These are phyloP conservation scores for Blastomyces silverae DNA, from an alignment of 2,329 filamentous ascomycete genomes.

Conservation along the genomic window DNA sequence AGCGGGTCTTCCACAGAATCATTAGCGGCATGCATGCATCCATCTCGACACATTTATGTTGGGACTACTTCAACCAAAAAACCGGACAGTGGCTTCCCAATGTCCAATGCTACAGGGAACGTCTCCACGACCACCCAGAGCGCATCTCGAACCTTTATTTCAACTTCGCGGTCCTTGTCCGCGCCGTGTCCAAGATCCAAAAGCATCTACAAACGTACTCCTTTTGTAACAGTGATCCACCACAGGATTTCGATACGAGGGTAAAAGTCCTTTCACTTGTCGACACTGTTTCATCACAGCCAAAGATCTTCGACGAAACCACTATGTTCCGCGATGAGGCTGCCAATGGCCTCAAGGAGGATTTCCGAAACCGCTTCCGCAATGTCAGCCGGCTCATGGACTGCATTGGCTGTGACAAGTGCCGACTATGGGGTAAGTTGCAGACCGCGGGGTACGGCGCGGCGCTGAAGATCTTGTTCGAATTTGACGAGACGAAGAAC, in stretches of 20 bases:
- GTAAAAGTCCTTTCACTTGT: constrained; percentile 73
- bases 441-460: constrained; percentile 93
- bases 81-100: constrained; percentile 93
- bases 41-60: constrained; percentile 93
- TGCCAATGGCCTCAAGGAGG: constrained; percentile 75
- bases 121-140: constrained; percentile 79
- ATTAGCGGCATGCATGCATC: constrained; percentile 97
- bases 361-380: constrained; percentile 94
- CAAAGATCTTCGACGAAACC: constrained; percentile 85
- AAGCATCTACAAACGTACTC: constrained; percentile 77
- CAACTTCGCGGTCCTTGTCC: constrained; percentile 93
- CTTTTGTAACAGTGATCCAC: constrained; percentile 80
- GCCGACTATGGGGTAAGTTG: constrained; percentile 93
- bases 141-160: constrained; percentile 97
- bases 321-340: constrained; percentile 76
- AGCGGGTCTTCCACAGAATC: constrained; percentile 95
- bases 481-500: constrained; percentile 66
- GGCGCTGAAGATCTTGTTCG: constrained; percentile 90
- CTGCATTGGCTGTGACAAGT: constrained; percentile 98
- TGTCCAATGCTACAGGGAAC: constrained; percentile 74
- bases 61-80: constrained; percentile 90
- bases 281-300: constrained; percentile 57
- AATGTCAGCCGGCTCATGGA: constrained; percentile 98
- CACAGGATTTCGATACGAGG: constrained; percentile 72
- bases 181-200: constrained; percentile 83